These are phyloP conservation scores for Vigna angularis DNA, from an alignment of 306 rosid species.

Conservation along the genomic window DNA sequence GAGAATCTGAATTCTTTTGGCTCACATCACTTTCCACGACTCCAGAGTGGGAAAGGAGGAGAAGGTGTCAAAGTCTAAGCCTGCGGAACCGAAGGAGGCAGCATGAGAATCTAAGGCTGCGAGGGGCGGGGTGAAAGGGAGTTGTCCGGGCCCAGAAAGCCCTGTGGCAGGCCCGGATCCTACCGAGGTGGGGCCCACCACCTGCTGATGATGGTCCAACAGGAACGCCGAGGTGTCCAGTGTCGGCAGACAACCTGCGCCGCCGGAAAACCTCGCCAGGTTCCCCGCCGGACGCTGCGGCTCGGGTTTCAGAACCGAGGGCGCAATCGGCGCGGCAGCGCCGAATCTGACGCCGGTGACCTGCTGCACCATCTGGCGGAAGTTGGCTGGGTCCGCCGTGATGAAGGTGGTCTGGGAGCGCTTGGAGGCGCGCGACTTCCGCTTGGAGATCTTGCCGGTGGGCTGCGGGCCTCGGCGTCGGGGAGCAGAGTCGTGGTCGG, in stretches of 20 bases:
- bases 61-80: constrained; percentile 70
- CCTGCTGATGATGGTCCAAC: constrained; percentile 59
- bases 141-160: constrained; percentile 45
- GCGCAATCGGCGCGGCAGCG: constrained; percentile 43
- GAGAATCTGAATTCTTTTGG: background rate
- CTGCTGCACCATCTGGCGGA: constrained; percentile 96
- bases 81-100: constrained; percentile 40
- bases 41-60: constrained; percentile 87
- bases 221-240: constrained; percentile 88
- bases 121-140: constrained; percentile 30
- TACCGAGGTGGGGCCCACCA: constrained; percentile 37
- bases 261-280: constrained; percentile 35
- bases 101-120: constrained; percentile 21
- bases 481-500: constrained; percentile 63
- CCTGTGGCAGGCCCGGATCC: constrained; percentile 29
- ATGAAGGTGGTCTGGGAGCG: constrained; percentile 84
- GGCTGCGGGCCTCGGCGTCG: constrained; percentile 42
- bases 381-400: constrained; percentile 87
- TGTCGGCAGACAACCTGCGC: constrained; percentile 65
- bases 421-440: constrained; percentile 89
- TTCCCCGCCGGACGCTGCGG: constrained; percentile 57
- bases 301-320: constrained; percentile 78
- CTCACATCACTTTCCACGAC: constrained; percentile 86
- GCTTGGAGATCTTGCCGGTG: constrained; percentile 60
- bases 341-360: constrained; percentile 76